Evolutionary conservation across 2,329 filamentous ascomycete species (phyloP).

Genomic region (Colletotrichum tamarilloi): DNA sequence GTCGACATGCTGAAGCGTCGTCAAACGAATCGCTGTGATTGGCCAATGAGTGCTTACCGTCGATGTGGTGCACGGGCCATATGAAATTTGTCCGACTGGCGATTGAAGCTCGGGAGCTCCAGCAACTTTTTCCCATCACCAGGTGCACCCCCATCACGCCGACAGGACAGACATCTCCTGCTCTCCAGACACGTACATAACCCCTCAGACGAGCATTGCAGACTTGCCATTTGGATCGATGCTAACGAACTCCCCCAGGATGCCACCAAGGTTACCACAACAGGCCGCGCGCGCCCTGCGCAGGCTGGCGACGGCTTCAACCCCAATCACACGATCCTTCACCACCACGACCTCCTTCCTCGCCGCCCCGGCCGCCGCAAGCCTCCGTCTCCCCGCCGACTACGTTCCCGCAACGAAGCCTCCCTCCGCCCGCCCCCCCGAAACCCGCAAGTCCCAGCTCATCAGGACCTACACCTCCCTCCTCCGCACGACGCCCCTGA

Average conservation of each 20-base stretch:
- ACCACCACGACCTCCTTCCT: slow-evolving; percentile 23
- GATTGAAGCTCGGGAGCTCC: slow-evolving; percentile 31
- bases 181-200: slow-evolving; percentile 22
- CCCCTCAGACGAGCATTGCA: neutral
- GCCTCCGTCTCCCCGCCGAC: slow-evolving; percentile 54
- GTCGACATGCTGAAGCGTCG: neutral
- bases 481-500: slow-evolving; percentile 84
- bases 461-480: slow-evolving; percentile 87
- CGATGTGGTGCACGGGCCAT: slow-evolving; percentile 15
- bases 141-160: slow-evolving; percentile 11
- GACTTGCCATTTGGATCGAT: too few species aligned
- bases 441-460: slow-evolving; percentile 91
- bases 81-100: slow-evolving; percentile 33
- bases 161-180: slow-evolving; percentile 20
- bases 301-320: slow-evolving; percentile 31
- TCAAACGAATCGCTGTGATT: slow-evolving; percentile 17
- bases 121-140: slow-evolving; percentile 31
- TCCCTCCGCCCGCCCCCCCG: slow-evolving; percentile 85
- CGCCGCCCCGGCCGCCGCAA: slow-evolving; percentile 41
- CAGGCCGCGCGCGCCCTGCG: slow-evolving; percentile 33
- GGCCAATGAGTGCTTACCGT: slow-evolving; percentile 8
- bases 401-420: slow-evolving; percentile 79
- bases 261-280: slow-evolving; percentile 36
- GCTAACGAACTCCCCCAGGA: slow-evolving; percentile 11
- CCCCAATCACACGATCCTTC: slow-evolving; percentile 27